Evolutionary conservation across 768 basidiomycete genomes (phyloP).

Genomic region (Suillus americanus): DNA sequence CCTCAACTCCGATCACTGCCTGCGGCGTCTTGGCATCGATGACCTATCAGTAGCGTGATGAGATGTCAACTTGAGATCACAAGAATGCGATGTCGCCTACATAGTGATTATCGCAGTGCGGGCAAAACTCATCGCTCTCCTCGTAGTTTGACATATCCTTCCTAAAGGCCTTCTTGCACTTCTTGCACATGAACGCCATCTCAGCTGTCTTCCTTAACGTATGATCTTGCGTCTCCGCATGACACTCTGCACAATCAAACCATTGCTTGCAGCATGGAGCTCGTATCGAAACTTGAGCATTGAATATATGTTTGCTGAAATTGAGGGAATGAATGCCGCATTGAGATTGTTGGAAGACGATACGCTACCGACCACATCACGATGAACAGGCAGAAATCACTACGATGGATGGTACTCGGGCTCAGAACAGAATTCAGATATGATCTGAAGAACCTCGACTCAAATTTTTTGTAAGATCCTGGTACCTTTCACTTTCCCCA

Average conservation of each 20-base stretch:
- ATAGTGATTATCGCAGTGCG: conserved; percentile 98
- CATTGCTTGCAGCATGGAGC: conserved; percentile 97
- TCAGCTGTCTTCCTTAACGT: conserved; percentile 72
- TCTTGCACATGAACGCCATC: conserved; percentile 84
- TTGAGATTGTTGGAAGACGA: neutral
- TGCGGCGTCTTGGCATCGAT: conserved; percentile 91
- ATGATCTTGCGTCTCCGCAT: conserved; percentile 82
- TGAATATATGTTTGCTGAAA: conserved; percentile 89
- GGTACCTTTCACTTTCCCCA: neutral
- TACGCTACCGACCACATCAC: conserved; percentile 27
- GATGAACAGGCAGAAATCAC: neutral
- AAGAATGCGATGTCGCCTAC: conserved; percentile 43
- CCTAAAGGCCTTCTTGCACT: conserved; percentile 93
- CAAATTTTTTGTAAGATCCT: neutral
- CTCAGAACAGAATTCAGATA: neutral
- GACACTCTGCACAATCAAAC: conserved; percentile 97
- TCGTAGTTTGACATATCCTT: conserved; percentile 93
- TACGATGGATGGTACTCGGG: neutral
- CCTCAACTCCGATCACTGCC: conserved; percentile 82
- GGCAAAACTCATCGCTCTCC: conserved; percentile 98
- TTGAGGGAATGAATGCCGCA: neutral
- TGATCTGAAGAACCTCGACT: neutral
- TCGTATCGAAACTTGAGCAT: conserved; percentile 94
- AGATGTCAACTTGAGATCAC: neutral
- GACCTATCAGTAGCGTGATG: conserved; percentile 49